Evolutionary conservation across 306 rosid genomes (phyloP).

Genomic region (Cucumis melo): DNA sequence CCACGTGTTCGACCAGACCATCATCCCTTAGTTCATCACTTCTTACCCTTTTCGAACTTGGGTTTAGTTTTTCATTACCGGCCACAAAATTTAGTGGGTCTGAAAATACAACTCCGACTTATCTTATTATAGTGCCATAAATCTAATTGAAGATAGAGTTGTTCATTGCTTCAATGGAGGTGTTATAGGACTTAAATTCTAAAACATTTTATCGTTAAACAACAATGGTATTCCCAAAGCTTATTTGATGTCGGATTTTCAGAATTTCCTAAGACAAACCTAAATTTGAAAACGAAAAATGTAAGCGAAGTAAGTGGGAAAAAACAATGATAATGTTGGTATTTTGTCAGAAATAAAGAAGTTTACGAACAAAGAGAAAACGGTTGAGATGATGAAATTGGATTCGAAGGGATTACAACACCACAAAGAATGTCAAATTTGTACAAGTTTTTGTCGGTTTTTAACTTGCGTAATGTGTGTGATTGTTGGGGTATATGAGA

Average conservation of each 20-base stretch:
- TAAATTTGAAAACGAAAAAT: conserved; percentile 6
- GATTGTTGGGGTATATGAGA: conserved; percentile 24
- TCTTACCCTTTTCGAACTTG: conserved; percentile 10
- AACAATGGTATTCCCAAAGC: conserved; percentile 17
- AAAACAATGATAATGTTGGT: conserved; percentile 12
- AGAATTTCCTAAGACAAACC: conserved; percentile 15
- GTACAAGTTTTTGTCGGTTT: neutral
- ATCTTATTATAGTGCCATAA: conserved; percentile 12
- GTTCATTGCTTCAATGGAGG: conserved; percentile 21
- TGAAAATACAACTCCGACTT: conserved; percentile 12
- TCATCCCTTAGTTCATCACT: conserved; percentile 27
- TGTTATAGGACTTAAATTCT: conserved; percentile 17
- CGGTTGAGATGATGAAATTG: conserved; percentile 17
- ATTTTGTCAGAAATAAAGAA: conserved; percentile 7
- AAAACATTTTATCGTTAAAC: conserved; percentile 16
- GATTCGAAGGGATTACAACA: conserved; percentile 15
- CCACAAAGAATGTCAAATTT: conserved; percentile 9
- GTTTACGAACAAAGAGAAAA: conserved; percentile 19
- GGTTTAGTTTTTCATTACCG: conserved; percentile 13
- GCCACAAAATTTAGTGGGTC: conserved; percentile 18
- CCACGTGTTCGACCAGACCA: conserved; percentile 20
- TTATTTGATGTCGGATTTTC: conserved; percentile 17
- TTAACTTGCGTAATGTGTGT: conserved; percentile 18
- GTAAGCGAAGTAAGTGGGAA: neutral
- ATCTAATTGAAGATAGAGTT: conserved; percentile 5